Base-by-base conservation (phyloP, 306 rosid genomes). In the Ormosia emarginata region DNA sequence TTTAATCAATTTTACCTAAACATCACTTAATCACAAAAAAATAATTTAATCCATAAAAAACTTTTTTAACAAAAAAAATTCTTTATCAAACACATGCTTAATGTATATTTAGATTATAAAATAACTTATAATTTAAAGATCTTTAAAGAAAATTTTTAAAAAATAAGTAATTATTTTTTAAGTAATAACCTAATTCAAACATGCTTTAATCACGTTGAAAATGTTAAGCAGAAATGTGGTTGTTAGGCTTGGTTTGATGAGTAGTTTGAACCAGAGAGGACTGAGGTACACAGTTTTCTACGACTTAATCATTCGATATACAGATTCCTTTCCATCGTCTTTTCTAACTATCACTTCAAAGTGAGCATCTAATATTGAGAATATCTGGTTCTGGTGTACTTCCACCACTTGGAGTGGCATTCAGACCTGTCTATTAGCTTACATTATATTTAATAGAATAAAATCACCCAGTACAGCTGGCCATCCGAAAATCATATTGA, bases 401-500 rank as follows among this genome's bases (percentile, higher is more conserved):
- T 69, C 50, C 59, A n/a, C 58, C 46, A 75, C 5, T 29, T n/a
- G 14, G 7, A 70, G 71, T 70, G 70, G 57, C 29, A 58, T 44
- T 70, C 68, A 79, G 70, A 68, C 15, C 1, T 65, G 32, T 11
- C 33, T 76, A 30, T n/a, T 15, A 44, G 71, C 41, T 39, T 8
- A 49, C 6, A 36, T 74, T 24, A 49, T 47, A 39, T 37, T 70
- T 74, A 53, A 82, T 72, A 57, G 39, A 37, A 79, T 18, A 82
- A 62, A 58, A 70, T 74, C 70, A 52, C 17, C 41, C 56, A 32
- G 15, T 52, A 79, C 87, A 86, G 82, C 90, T 84, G 87, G 87
- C 49, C 71, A 82, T 89, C 77, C 85, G 74, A 67, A 78, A 71
- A 73, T 55, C 71, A 62, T 49, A 59, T 89, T 79, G 87, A 84